These are phyloP conservation scores for sunflower (Helianthus annuus) DNA, from an alignment of 129 eudicot species.

Conservation along the genomic window DNA sequence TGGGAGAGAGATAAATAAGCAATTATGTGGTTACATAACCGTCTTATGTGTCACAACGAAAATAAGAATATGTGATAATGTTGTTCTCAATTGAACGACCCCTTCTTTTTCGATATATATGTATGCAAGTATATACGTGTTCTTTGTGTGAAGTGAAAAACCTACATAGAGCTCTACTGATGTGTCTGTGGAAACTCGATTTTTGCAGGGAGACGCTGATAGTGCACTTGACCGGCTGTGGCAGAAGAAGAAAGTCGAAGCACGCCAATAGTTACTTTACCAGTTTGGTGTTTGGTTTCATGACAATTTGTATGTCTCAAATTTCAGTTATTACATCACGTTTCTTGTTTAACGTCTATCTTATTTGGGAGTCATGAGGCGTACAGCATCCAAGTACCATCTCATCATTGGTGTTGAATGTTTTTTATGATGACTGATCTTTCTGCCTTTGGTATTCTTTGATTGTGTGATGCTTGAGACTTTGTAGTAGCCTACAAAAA, in stretches of 20 bases:
- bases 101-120: no score
- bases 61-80: no score
- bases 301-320: background rate
- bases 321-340: background rate
- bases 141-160: background rate
- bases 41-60: no score
- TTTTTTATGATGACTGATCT: no score
- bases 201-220: slow-evolving; percentile 74
- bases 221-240: slow-evolving; percentile 79
- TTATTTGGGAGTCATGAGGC: background rate
- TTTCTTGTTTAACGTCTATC: background rate
- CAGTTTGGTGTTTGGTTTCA: background rate
- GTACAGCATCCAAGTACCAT: background rate
- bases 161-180: background rate
- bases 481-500: no score
- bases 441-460: no score
- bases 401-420: no score
- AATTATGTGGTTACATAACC: no score
- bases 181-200: background rate
- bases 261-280: slow-evolving; percentile 34
- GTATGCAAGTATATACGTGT: background rate
- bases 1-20: no score
- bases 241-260: slow-evolving; percentile 69
- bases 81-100: no score
- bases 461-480: no score